Evolutionary conservation across 306 rosid genomes (phyloP).

Genomic region (Senna siamea): DNA sequence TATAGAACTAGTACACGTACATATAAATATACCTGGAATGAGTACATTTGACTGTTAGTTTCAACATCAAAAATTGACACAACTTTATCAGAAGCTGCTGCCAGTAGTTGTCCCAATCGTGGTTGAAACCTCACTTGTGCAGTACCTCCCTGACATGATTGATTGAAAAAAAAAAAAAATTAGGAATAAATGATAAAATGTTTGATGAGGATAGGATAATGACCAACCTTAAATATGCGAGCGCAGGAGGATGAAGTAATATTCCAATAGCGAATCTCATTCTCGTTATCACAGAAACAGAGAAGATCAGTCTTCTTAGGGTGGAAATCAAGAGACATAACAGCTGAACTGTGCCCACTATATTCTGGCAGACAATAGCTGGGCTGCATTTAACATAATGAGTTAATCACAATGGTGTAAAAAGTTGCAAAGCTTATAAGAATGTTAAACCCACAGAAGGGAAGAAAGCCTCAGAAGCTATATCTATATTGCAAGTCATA

Average conservation of each 20-base stretch:
- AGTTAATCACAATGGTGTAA: conserved; percentile 21
- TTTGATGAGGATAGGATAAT: conserved; percentile 21
- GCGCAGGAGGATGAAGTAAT: conserved; percentile 46
- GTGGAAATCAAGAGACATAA: conserved; percentile 64
- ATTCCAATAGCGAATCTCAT: conserved; percentile 56
- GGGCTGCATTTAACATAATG: conserved; percentile 47
- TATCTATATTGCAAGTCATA: conserved; percentile 21
- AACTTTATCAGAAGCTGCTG: conserved; percentile 56
- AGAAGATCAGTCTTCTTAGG: conserved; percentile 61
- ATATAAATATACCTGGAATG: conserved; percentile 47
- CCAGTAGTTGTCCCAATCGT: conserved; percentile 46
- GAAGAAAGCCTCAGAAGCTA: conserved; percentile 21
- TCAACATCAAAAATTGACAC: conserved; percentile 57
- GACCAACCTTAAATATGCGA: conserved; percentile 50
- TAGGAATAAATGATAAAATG: conserved; percentile 5
- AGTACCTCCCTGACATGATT: conserved; percentile 52
- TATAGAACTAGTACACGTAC: background rate
- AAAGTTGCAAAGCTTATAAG: conserved; percentile 23
- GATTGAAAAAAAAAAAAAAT: conserved; percentile 24
- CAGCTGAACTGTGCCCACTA: conserved; percentile 48
- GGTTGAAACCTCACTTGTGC: conserved; percentile 65
- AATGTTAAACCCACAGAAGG: background rate
- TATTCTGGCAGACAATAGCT: conserved; percentile 49
- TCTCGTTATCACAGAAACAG: conserved; percentile 53
- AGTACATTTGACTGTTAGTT: conserved; percentile 43